Evolutionary conservation across 305 asterid genomes (phyloP), one percentile per base, ranked within the genome.

Genomic region (Fraxinus dipetala): DNA sequence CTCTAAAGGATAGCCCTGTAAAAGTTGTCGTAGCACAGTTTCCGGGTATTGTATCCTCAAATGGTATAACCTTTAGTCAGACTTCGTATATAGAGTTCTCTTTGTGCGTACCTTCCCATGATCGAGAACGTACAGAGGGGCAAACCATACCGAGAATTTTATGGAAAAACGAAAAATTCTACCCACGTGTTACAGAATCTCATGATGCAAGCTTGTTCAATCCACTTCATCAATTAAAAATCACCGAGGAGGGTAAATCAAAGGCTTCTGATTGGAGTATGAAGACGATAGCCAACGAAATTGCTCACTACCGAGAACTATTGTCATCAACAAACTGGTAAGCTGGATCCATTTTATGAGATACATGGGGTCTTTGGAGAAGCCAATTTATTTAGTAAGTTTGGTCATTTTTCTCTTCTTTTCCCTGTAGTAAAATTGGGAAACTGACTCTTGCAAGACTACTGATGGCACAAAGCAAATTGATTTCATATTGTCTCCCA

Each of bases 401-500:
- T 2, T 26, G 61, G 31, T 87, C 75, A 80, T 78, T 38, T 67
- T 82, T 86, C 4, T 59, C 11, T 78, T 77, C 48, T 77, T 81
- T 86, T 72, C 83, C n/a, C 32, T 91, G 86, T 86, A 94, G 99
- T 94, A 96, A 94, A 93, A 94, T 93, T 80, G 99, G 97, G 75
- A 94, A 96, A 86, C 95, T 96, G 79, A 92, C 93, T 78, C 98
- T 96, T 81, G 97, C 98, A 79, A 94, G 99, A 93, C 89, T 94
- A 74, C 79, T 92, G 91, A 87, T 84, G 92, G 97, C 95, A n/a
- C 92, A 81, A 38, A 89, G 89, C 85, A 82, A 93, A 30, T 81
- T 94, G 87, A 79, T 85, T 82, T 87, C 92, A 74, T 80, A 79
- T 75, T 73, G 85, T 61, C 85, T 86, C 84, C 59, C 81, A 77